Percentiles rank a stretch among this genome's conserved stretches.
Conservation (phyloP, 164 flowering plant genomes). For the Cinnamomum micranthum region DNA sequence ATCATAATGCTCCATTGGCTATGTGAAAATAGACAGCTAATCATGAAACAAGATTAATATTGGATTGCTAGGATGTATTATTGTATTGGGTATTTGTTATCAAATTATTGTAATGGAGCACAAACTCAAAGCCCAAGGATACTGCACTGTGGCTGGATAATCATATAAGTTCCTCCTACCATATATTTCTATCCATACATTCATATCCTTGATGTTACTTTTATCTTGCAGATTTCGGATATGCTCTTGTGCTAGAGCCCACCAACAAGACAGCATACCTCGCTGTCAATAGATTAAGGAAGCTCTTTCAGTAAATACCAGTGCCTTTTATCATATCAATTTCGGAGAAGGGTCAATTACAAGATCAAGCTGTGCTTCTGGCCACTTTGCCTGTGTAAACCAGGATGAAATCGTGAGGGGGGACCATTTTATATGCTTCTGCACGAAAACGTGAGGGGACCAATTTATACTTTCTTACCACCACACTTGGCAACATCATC, state of each 20-base stretch:
- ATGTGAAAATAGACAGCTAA: too few relatives aligned
- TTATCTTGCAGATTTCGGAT: constrained; percentile 62
- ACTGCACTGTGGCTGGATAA: too few relatives aligned
- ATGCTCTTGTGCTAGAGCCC: constrained; percentile 90
- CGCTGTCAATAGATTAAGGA: constrained; percentile 64
- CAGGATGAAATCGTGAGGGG: too few relatives aligned
- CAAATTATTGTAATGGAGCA: too few relatives aligned
- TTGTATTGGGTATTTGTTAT: too few relatives aligned
- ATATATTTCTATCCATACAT: too few relatives aligned
- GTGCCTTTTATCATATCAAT: not conserved
- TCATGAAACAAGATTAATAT: too few relatives aligned
- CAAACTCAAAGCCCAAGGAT: too few relatives aligned
- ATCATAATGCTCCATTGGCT: too few relatives aligned
- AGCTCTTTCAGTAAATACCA: constrained; percentile 44
- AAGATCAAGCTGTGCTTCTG: not conserved
- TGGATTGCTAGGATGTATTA: too few relatives aligned
- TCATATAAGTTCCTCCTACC: too few relatives aligned
- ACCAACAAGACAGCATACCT: constrained; percentile 74
- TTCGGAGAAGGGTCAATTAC: not conserved
- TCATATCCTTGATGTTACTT: not conserved
- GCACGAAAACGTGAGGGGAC: too few relatives aligned
- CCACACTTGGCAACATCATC: not conserved
- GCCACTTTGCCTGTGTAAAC: not conserved
- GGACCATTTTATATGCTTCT: not conserved
- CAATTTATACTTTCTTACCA: not conserved